Evolutionary conservation across 2,329 filamentous ascomycete genomes (phyloP), one percentile per base, ranked within the genome.

Genomic region (Colletotrichum paranaense): DNA sequence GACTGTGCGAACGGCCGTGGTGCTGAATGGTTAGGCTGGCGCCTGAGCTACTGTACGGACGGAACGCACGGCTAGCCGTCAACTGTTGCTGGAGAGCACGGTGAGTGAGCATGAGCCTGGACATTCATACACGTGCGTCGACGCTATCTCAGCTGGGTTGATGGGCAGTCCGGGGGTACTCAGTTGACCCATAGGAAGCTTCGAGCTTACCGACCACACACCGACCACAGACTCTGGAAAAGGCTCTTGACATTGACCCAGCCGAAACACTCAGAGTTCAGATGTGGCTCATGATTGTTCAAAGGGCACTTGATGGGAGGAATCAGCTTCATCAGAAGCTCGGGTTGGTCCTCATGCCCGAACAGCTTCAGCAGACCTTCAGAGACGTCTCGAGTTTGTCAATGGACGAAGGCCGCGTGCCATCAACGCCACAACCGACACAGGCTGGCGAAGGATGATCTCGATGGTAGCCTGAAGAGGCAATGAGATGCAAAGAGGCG

Each of bases 41-140:
- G 63, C 35, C 49, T 57, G 24, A n/a, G 30, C 38, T 62, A 24
- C 52, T 68, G 49, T 63, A 52, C 59, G 57, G 67, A 62, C 71
- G 71, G 62, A 71, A 73, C 62, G 71, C 71, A 73, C 71, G 60
- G 71, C 55, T 57, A 66, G 60, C 70, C 71, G 71, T 71, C 71
- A 26, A 66, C 28, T 49, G 24, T 52, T 66, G 26, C 35, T 11
- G 19, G 12, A 30, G 22, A 58, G 52, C 22, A 26, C 32, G 67
- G 67, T 38, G 42, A 49, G 14, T 24, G 32, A 28, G 53, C 26
- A 30, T 46, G 22, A 19, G 55, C 42, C 26, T 22, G 53, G n/a
- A 42, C 32, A 35, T 35, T 35, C 32, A 12, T 28, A 46, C 26
- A 68, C 46, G n/a, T 62, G 35, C 16, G 9, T 53, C 30, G 52